These are phyloP conservation scores for Kwoniella newhampshirensis DNA, from an alignment of 768 basidiomycete genomes.

Conservation along the genomic window DNA sequence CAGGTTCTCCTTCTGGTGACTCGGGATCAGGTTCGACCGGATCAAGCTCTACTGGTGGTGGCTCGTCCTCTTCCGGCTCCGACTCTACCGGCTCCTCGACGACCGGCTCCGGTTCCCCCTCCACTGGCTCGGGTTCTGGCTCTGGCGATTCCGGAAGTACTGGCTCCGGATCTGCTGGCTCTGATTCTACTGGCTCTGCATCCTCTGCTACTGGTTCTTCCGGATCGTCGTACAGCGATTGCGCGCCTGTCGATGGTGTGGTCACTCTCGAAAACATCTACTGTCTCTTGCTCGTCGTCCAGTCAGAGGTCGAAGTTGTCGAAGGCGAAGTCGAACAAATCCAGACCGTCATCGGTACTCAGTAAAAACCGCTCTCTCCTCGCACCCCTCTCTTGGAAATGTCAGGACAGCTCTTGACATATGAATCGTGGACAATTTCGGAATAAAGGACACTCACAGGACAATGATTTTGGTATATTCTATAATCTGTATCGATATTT, in stretches of 20 bases:
- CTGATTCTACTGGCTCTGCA: no score
- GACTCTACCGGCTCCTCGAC: background rate
- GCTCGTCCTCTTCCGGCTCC: background rate
- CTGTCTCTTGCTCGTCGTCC: slow-evolving; percentile 2
- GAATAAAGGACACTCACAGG: no score
- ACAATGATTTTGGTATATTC: no score
- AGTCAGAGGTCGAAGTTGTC: background rate
- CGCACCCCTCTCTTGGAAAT: no score
- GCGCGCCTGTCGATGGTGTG: background rate
- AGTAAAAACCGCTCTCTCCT: background rate
- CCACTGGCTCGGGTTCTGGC: background rate
- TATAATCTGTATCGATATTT: no score
- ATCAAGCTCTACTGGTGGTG: background rate
- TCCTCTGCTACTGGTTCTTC: slow-evolving; percentile 1
- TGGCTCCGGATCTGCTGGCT: background rate
- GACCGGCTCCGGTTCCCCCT: background rate
- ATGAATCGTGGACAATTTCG: no score
- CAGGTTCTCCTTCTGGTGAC: background rate
- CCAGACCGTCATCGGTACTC: background rate
- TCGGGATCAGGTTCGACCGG: background rate
- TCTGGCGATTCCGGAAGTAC: background rate
- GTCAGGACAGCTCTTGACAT: no score
- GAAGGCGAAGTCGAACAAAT: background rate
- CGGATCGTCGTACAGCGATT: background rate
- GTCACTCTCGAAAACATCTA: slow-evolving; percentile 7